phyloP scores from a whole-genome alignment of 169 alveolate species.

The Cryptosporidium meleagridis region DNA sequence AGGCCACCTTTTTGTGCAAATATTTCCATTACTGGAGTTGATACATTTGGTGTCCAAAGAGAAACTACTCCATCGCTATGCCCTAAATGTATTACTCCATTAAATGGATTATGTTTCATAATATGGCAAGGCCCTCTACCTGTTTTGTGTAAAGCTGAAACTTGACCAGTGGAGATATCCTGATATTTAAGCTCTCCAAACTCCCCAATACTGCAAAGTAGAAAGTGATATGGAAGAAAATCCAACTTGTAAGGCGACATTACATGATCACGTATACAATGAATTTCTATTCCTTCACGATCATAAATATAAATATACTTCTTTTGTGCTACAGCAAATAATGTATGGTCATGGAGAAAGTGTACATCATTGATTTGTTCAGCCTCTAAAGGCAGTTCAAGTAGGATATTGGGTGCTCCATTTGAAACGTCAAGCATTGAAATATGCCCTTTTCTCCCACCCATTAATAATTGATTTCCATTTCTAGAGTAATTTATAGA shows the following conservation, averaged over 20 bases:
- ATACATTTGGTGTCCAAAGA: slow-evolving; percentile 95
- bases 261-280: slow-evolving; percentile 88
- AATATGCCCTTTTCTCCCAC: slow-evolving; percentile 94
- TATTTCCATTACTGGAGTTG: slow-evolving; percentile 85
- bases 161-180: slow-evolving; percentile 93
- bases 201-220: slow-evolving; percentile 91
- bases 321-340: slow-evolving; percentile 95
- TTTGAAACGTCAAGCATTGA: slow-evolving; percentile 89
- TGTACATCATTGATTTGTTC: slow-evolving; percentile 88
- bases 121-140: slow-evolving; percentile 90
- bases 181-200: slow-evolving; percentile 92
- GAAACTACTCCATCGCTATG: slow-evolving; percentile 93
- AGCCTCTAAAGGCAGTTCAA: slow-evolving; percentile 62
- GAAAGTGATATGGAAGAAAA: slow-evolving; percentile 92
- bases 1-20: slow-evolving; percentile 87
- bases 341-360: slow-evolving; percentile 90
- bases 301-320: slow-evolving; percentile 92
- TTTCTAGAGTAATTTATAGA: slow-evolving; percentile 88
- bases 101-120: slow-evolving; percentile 88
- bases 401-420: slow-evolving; percentile 76
- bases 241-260: slow-evolving; percentile 88
- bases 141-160: slow-evolving; percentile 90
- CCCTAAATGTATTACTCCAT: slow-evolving; percentile 92
- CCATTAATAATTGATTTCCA: slow-evolving; percentile 91
- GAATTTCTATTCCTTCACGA: slow-evolving; percentile 93